Evolutionary conservation across 2,329 filamentous ascomycete genomes (phyloP).

Genomic region (Iodosphaeria phyllophila): DNA sequence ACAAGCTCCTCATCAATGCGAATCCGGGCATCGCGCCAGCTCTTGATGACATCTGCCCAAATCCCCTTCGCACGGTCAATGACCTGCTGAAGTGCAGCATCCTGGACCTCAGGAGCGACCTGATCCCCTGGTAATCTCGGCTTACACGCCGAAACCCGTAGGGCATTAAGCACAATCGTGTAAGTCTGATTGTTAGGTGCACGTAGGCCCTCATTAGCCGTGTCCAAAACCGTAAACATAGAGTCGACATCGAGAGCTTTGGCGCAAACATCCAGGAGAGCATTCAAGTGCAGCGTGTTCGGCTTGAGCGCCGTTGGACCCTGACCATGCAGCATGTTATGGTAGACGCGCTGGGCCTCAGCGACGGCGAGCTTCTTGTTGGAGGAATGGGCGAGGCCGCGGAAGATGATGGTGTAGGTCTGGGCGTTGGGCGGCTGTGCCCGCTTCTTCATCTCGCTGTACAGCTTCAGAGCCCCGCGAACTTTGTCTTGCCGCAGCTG

Average conservation of each 20-base stretch:
- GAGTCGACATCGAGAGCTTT: slow-evolving; percentile 58
- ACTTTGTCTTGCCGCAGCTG: slow-evolving; percentile 41
- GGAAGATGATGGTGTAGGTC: slow-evolving; percentile 72
- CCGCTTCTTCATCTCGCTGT: slow-evolving; percentile 98
- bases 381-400: slow-evolving; percentile 33
- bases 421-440: slow-evolving; percentile 60
- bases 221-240: slow-evolving; percentile 58
- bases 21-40: slow-evolving; percentile 55
- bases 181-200: slow-evolving; percentile 59
- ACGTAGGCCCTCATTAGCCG: slow-evolving; percentile 44
- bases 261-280: slow-evolving; percentile 67
- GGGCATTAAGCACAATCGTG: slow-evolving; percentile 63
- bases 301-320: slow-evolving; percentile 51
- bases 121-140: too few species aligned
- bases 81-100: slow-evolving; percentile 18
- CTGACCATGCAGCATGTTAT: slow-evolving; percentile 47
- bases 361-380: slow-evolving; percentile 40
- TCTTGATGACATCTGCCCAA: slow-evolving; percentile 64
- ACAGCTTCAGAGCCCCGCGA: slow-evolving; percentile 56
- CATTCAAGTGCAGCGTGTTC: slow-evolving; percentile 72
- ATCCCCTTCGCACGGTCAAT: slow-evolving; percentile 52
- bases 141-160: slow-evolving; percentile 35
- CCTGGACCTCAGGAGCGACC: neutral
- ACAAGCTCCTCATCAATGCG: slow-evolving; percentile 63
- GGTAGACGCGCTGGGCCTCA: slow-evolving; percentile 59